phyloP scores from a whole-genome alignment of 139 green algal species.

The Closterium sp. region DNA sequence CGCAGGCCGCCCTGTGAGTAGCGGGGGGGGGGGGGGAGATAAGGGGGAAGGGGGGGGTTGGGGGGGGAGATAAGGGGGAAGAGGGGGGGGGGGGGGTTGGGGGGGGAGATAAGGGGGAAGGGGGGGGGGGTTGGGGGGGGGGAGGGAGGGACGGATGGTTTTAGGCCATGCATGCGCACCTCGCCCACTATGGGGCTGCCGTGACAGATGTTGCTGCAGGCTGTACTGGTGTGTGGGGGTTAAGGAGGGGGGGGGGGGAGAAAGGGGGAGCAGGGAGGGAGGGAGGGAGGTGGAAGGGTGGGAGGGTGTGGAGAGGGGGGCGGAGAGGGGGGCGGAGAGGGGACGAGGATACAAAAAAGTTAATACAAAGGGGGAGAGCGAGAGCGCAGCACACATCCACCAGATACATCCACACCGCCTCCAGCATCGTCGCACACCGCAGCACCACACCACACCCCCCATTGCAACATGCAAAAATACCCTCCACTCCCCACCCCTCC shows the following conservation, averaged over 20 bases:
- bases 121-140: background rate
- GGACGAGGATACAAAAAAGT: background rate
- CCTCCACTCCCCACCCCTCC: background rate
- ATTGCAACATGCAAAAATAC: background rate
- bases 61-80: background rate
- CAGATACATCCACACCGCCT: no score
- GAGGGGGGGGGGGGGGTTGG: background rate
- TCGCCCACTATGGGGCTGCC: slow-evolving; percentile 38
- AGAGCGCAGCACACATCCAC: no score
- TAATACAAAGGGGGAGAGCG: background rate
- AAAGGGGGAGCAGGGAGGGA: background rate
- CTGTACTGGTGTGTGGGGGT: background rate
- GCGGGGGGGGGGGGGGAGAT: background rate
- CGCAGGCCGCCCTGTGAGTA: slow-evolving; percentile 16
- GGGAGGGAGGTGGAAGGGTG: no score
- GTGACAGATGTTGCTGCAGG: background rate
- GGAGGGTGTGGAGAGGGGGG: no score
- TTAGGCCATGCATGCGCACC: slow-evolving; percentile 41
- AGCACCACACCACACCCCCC: background rate
- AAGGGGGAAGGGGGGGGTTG: background rate
- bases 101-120: background rate
- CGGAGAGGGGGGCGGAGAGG: background rate
- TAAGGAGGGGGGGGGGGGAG: background rate
- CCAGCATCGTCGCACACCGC: background rate
- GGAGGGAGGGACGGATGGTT: no score